Conservation (phyloP, 2,329 filamentous ascomycete species). For the Torrubiellomyces zombiae region DNA sequence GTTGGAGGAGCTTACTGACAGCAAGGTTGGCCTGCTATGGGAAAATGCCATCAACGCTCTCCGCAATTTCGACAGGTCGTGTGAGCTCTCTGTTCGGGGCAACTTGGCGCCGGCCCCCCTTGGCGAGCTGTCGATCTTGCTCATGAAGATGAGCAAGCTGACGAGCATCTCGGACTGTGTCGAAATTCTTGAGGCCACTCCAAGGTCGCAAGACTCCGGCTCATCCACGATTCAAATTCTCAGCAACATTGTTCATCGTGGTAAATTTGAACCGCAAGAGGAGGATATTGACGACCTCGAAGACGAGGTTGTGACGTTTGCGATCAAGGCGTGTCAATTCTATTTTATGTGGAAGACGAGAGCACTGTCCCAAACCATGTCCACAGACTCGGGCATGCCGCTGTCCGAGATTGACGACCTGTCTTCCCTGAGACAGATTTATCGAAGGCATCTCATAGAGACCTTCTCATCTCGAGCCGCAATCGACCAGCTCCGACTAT, state of each 20-base stretch:
- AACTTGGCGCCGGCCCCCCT: conserved; percentile 50
- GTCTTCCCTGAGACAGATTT: conserved; percentile 36
- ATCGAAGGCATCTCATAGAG: conserved; percentile 47
- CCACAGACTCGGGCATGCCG: conserved; percentile 36
- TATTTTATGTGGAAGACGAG: conserved; percentile 93
- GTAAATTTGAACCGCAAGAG: conserved; percentile 50
- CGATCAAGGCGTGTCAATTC: conserved; percentile 62
- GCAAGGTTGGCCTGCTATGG: conserved; percentile 70
- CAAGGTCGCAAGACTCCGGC: conserved; percentile 28
- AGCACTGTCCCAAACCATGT: conserved; percentile 36
- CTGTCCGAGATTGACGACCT: conserved; percentile 43
- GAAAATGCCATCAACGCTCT: conserved; percentile 65
- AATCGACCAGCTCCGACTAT: conserved; percentile 63
- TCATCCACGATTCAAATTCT: conserved; percentile 50
- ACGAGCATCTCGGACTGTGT: conserved; percentile 65
- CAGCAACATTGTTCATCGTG: conserved; percentile 56
- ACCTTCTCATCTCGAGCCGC: conserved; percentile 50
- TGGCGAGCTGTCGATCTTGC: conserved; percentile 52
- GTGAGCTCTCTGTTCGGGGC: conserved; percentile 54
- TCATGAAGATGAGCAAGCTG: conserved; percentile 68
- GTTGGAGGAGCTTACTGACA: conserved; percentile 69
- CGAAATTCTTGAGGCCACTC: conserved; percentile 51
- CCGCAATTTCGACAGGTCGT: conserved; percentile 51
- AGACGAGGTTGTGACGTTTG: conserved; percentile 58
- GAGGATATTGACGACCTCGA: conserved; percentile 61